A percentile compares a stretch with the other conserved stretches of the same genome.
Conservation (phyloP, 176 grass and related monocot species). For the Pontederia crassipes region DNA sequence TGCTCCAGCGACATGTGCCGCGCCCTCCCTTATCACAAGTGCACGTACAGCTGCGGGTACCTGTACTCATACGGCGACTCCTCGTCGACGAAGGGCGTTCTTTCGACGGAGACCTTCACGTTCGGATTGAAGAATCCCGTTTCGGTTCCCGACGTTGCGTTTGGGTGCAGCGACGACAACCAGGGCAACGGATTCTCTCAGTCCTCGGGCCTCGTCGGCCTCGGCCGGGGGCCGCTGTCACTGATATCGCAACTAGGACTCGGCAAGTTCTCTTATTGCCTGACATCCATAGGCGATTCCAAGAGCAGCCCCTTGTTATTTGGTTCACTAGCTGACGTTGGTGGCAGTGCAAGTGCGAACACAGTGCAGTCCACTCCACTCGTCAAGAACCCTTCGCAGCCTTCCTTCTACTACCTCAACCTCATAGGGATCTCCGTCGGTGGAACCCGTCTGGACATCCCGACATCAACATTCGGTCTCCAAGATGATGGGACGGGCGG, state of each 20-base stretch:
- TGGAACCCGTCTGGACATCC: conserved; percentile 27
- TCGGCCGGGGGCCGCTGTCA: conserved; percentile 37
- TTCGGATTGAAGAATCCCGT: conserved; percentile 22
- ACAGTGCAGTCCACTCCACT: conserved; percentile 35
- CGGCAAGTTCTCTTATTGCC: conserved; percentile 62
- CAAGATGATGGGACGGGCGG: conserved; percentile 29
- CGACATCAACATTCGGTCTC: conserved; percentile 33
- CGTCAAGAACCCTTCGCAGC: conserved; percentile 19
- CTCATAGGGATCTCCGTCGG: conserved; percentile 57
- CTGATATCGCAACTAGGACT: conserved; percentile 56
- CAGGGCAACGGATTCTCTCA: conserved; percentile 14
- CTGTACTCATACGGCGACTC: conserved; percentile 48
- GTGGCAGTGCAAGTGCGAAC: conserved; percentile 1
- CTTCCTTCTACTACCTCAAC: conserved; percentile 48
- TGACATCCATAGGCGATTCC: conserved; percentile 25
- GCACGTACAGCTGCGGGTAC: conserved; percentile 49
- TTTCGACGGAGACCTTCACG: conserved; percentile 50
- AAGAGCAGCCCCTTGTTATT: conserved; percentile 39
- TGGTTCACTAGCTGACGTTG: conserved; percentile 36
- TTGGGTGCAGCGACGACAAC: conserved; percentile 54
- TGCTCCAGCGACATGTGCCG: conserved; percentile 40
- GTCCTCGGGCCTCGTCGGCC: conserved; percentile 47
- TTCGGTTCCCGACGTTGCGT: conserved; percentile 17
- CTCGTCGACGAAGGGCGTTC: conserved; percentile 30
- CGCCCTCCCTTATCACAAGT: conserved; percentile 25